phyloP scores from a whole-genome alignment of 129 eudicot genomes.

The Escallonia herrerae region DNA sequence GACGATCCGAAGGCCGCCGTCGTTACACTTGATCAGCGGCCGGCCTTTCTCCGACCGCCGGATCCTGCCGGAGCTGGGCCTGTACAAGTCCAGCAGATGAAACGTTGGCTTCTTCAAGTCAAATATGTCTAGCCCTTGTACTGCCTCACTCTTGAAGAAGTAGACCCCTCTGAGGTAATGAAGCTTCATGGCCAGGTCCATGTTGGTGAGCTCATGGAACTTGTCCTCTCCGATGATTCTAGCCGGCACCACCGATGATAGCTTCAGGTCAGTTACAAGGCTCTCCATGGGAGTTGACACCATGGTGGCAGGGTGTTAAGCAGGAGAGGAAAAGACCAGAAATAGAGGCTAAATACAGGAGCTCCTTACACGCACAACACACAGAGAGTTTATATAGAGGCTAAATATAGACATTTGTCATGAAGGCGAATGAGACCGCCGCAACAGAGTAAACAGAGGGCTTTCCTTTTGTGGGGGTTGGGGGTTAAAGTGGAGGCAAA shows the following conservation, averaged over 20 bases:
- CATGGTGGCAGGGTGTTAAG: neutral
- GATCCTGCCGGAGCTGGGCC: constrained; percentile 44
- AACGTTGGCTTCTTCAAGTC: constrained; percentile 38
- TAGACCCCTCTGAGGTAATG: constrained; percentile 50
- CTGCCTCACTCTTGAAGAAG: constrained; percentile 32
- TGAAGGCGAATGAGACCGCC: no score
- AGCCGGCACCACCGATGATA: constrained; percentile 57
- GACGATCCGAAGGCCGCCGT: constrained; percentile 45
- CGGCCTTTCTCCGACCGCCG: constrained; percentile 28
- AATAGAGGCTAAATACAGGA: no score
- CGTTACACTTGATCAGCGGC: constrained; percentile 54
- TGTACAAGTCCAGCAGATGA: constrained; percentile 19
- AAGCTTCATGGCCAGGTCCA: constrained; percentile 51
- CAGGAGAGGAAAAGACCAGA: neutral
- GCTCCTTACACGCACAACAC: no score
- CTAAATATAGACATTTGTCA: no score
- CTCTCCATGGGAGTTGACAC: constrained; percentile 4
- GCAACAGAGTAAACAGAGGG: no score
- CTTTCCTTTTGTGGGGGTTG: no score
- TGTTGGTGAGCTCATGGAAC: constrained; percentile 25
- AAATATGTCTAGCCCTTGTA: constrained; percentile 17
- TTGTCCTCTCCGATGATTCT: constrained; percentile 30
- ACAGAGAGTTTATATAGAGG: no score
- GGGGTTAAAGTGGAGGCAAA: no score
- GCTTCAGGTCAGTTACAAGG: constrained; percentile 24